These are phyloP conservation scores for Penicillium steckii DNA, from an alignment of 495 filamentous ascomycete species.

Conservation along the genomic window DNA sequence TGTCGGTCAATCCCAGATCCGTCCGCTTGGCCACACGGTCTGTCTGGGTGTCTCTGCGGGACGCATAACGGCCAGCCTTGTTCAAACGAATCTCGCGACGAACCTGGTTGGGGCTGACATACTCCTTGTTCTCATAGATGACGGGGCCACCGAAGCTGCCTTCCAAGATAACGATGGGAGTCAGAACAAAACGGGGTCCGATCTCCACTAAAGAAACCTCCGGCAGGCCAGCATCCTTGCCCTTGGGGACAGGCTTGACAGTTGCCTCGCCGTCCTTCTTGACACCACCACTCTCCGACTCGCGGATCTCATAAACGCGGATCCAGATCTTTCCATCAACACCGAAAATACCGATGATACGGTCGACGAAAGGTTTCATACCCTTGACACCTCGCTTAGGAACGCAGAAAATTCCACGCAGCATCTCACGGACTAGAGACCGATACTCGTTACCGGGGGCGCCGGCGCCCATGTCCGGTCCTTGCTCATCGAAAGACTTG, in stretches of 20 bases:
- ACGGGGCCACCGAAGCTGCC: constrained; percentile 94
- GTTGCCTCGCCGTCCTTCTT: constrained; percentile 35
- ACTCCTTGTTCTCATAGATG: constrained; percentile 98
- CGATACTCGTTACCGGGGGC: constrained; percentile 44
- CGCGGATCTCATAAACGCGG: constrained; percentile 87
- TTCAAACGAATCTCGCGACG: constrained; percentile 70
- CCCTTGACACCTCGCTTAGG: constrained; percentile 78
- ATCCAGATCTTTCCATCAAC: constrained; percentile 98
- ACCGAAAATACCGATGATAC: constrained; percentile 87
- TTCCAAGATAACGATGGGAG: constrained; percentile 94
- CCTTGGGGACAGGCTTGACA: constrained; percentile 33
- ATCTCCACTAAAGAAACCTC: constrained; percentile 89
- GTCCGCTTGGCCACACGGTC: constrained; percentile 73
- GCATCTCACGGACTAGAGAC: constrained; percentile 62
- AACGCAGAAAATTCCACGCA: constrained; percentile 90
- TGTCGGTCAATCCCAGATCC: constrained; percentile 69
- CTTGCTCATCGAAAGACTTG: constrained; percentile 70
- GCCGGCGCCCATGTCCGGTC: constrained; percentile 41
- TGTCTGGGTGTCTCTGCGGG: constrained; percentile 67
- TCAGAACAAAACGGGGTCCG: constrained; percentile 90
- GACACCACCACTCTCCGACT: constrained; percentile 59
- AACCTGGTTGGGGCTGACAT: constrained; percentile 94
- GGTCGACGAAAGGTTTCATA: constrained; percentile 94
- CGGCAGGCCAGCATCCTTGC: constrained; percentile 48
- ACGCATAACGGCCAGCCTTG: constrained; percentile 73